Evolutionary conservation across 768 basidiomycete species (phyloP).

Genomic region (Scleroderma citrinum): DNA sequence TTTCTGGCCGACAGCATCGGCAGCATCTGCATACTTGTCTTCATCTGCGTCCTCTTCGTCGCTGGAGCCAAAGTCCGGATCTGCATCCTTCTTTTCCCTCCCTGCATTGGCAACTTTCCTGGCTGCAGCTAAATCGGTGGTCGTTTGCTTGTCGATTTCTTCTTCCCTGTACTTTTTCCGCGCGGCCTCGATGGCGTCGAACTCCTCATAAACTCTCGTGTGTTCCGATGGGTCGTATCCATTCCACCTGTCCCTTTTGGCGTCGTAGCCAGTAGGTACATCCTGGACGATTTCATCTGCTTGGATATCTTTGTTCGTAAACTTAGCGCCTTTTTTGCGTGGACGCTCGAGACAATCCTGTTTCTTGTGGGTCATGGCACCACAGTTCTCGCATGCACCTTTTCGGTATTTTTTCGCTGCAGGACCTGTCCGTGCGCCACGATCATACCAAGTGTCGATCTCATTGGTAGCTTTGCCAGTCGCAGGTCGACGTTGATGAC

Average conservation of each 20-base stretch:
- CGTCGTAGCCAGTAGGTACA: constrained; percentile 73
- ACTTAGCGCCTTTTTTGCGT: constrained; percentile 93
- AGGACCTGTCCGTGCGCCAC: constrained; percentile 78
- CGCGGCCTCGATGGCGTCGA: constrained; percentile 86
- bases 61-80: constrained; percentile 93
- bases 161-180: constrained; percentile 90
- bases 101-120: constrained; percentile 94
- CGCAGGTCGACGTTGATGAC: constrained; percentile 80
- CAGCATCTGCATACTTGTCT: constrained; percentile 97
- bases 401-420: constrained; percentile 96
- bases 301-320: constrained; percentile 81
- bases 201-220: constrained; percentile 85
- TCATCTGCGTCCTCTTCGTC: constrained; percentile 95
- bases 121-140: constrained; percentile 84
- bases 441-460: constrained; percentile 88
- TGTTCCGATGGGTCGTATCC: constrained; percentile 92
- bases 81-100: constrained; percentile 60
- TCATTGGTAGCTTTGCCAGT: constrained; percentile 56
- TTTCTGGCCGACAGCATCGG: constrained; percentile 97
- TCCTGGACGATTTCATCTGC: constrained; percentile 89
- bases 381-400: constrained; percentile 99
- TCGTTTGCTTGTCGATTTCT: constrained; percentile 96
- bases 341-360: constrained; percentile 95
- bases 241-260: constrained; percentile 97
- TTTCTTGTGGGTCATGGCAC: constrained; percentile 89